Evolutionary conservation across 345 rosid genomes (phyloP).

Genomic region (Kandelia obovata): DNA sequence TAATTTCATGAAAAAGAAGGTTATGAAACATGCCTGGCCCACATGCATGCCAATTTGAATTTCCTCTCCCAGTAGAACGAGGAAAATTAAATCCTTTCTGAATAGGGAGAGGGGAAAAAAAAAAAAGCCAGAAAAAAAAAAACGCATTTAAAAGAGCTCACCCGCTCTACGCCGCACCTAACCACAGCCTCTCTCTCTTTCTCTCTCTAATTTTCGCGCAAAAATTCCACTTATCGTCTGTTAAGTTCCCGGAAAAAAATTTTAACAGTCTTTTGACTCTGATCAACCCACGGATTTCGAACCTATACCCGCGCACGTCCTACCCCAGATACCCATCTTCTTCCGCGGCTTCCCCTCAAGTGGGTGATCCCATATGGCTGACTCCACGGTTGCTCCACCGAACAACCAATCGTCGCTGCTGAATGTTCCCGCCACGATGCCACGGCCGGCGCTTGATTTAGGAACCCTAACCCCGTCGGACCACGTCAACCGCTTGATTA

Average conservation of each 20-base stretch:
- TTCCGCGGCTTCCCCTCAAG: slow-evolving; percentile 1
- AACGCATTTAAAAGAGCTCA: no score
- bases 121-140: no score
- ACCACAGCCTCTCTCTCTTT: no score
- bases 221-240: not conserved
- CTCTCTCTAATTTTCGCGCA: no score
- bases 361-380: slow-evolving; percentile 12
- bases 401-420: slow-evolving; percentile 28
- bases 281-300: not conserved
- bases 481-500: slow-evolving; percentile 69
- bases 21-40: no score
- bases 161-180: no score
- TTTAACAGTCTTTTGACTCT: not conserved
- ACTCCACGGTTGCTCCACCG: slow-evolving; percentile 13
- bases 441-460: slow-evolving; percentile 40
- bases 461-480: slow-evolving; percentile 36
- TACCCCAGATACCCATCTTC: slow-evolving; percentile 7
- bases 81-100: no score
- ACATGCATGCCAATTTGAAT: no score
- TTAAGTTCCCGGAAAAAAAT: slow-evolving; percentile 16
- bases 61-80: no score
- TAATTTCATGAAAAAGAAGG: no score
- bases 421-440: slow-evolving; percentile 56
- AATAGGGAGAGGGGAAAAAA: no score
- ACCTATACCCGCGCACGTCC: slow-evolving; percentile 6